Percentiles rank a stretch among this genome's conserved stretches.
Conservation (phyloP, 352 stramenopile genomes). For the Globisporangium iwayamae region DNA sequence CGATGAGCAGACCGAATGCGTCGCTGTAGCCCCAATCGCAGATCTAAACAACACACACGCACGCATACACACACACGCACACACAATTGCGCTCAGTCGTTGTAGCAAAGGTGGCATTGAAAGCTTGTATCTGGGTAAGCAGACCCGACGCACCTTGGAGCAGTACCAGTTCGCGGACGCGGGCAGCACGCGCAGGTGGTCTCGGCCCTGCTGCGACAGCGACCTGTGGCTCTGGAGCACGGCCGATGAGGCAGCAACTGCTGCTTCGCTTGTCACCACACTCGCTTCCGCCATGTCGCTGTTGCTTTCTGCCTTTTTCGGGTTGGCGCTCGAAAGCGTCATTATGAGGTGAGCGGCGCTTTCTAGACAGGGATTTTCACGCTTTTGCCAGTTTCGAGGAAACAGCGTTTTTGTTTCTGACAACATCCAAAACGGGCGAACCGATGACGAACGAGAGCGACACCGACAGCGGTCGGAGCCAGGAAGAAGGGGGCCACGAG, state of each 20-base stretch:
- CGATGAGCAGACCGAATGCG: conserved; percentile 33
- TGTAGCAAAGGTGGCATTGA: not conserved
- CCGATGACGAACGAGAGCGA: not conserved
- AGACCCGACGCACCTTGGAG: conserved; percentile 42
- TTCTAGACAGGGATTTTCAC: too few relatives aligned
- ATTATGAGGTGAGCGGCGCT: too few relatives aligned
- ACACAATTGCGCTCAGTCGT: not conserved
- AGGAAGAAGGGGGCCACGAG: not conserved
- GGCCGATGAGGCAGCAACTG: too few relatives aligned
- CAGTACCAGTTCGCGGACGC: conserved; percentile 79
- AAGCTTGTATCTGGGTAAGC: not conserved
- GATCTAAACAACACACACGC: conserved; percentile 29
- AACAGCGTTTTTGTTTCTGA: not conserved
- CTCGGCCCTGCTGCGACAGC: conserved; percentile 29
- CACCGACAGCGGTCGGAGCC: not conserved
- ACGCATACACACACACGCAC: not conserved
- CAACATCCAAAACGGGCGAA: not conserved
- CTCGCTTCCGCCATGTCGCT: not conserved
- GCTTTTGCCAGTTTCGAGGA: not conserved
- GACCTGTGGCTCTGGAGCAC: not conserved
- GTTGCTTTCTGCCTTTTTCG: not conserved
- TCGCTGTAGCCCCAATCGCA: conserved; percentile 56
- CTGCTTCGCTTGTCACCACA: not conserved
- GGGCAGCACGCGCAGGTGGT: conserved; percentile 40
- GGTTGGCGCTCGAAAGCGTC: too few relatives aligned